Evolutionary conservation across 225 moss, liverwort and hornwort genomes (phyloP).

Genomic region (Asterella californica): DNA sequence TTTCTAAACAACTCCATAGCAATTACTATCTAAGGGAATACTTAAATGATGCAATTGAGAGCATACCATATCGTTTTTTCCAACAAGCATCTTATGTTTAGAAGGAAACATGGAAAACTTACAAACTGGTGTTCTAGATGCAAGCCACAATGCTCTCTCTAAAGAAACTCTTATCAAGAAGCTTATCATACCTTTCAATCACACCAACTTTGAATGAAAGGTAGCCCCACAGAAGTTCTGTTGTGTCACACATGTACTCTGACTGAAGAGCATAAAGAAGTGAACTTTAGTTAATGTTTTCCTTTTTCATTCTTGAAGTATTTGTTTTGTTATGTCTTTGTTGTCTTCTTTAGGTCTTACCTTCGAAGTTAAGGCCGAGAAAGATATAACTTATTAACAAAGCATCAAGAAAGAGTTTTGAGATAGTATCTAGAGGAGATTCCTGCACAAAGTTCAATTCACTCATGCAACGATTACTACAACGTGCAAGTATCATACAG

Average conservation of each 20-base stretch:
- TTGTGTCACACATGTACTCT: no score
- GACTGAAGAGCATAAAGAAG: neutral
- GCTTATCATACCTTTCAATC: constrained; percentile 72
- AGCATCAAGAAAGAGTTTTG: neutral
- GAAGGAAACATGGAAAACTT: constrained; percentile 58
- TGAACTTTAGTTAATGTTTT: no score
- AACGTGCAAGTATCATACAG: constrained; percentile 40
- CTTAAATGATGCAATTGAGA: neutral
- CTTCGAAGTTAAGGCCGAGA: no score
- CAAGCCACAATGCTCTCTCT: constrained; percentile 70
- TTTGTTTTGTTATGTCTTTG: neutral
- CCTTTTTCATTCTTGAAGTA: neutral
- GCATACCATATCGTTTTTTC: no score
- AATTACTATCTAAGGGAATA: neutral
- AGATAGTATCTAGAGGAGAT: no score
- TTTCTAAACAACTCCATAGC: neutral
- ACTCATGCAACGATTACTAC: neutral
- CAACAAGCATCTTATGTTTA: neutral
- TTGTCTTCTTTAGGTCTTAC: neutral
- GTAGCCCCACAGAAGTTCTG: constrained; percentile 17
- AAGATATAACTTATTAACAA: neutral
- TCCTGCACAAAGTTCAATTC: neutral
- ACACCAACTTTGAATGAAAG: constrained; percentile 37
- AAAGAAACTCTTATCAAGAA: constrained; percentile 78
- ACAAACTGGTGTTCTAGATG: constrained; percentile 61